These are phyloP conservation scores for Chytriomyces sp. DNA, from an alignment of 192 early-diverging fungal genomes.

Conservation along the genomic window DNA sequence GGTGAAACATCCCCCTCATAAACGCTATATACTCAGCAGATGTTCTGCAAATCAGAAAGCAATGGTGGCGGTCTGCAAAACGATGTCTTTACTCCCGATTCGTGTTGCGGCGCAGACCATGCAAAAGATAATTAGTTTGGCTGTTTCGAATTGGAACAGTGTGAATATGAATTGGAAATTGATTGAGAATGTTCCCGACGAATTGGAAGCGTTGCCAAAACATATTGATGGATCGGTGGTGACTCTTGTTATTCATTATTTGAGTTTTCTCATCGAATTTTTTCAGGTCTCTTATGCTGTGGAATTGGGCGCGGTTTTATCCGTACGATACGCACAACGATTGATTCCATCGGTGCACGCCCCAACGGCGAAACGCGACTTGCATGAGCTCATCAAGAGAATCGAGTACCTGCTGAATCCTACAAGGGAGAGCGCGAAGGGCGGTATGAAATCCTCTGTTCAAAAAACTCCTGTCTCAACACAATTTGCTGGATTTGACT, in stretches of 20 bases:
- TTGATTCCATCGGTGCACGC: constrained; percentile 7
- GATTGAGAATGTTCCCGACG: not conserved
- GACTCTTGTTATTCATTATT: not conserved
- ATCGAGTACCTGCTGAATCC: constrained; percentile 2
- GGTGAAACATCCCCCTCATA: too few relatives aligned
- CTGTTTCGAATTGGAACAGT: not conserved
- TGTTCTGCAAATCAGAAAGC: constrained; percentile 10
- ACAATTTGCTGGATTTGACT: constrained; percentile 11
- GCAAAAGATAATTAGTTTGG: not conserved
- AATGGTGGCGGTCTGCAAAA: not conserved
- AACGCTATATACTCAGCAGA: too few relatives aligned
- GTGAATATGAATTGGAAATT: not conserved
- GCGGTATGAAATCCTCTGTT: too few relatives aligned
- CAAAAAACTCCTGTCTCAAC: too few relatives aligned
- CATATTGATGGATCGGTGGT: not conserved
- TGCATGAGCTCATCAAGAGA: constrained; percentile 12
- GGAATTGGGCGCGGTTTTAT: constrained; percentile 26
- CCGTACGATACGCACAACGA: constrained; percentile 35
- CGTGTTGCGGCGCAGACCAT: not conserved
- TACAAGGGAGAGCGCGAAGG: not conserved
- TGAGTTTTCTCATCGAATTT: too few relatives aligned
- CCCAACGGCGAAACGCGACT: not conserved
- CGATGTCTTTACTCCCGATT: not conserved
- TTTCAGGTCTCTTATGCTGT: not conserved
- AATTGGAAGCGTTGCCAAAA: not conserved